A percentile compares a stretch with the other conserved stretches of the same genome.
phyloP scores from a whole-genome alignment of 1,139 yeast species.

The Lodderomyces parapsilosis region DNA sequence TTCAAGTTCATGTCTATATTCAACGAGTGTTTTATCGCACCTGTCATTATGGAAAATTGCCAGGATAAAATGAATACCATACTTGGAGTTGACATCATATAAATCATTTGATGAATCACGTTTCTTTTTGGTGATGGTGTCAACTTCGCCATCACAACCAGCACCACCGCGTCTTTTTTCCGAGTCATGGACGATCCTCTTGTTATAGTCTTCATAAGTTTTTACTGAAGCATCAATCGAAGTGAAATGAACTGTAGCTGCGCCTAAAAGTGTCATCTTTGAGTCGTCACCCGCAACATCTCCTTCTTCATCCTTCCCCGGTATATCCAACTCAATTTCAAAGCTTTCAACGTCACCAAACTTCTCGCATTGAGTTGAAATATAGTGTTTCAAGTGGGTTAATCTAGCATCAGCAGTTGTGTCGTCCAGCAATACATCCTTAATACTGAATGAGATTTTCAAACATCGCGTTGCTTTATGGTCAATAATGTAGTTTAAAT shows the following conservation, averaged over 20 bases:
- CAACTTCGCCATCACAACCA: conserved; percentile 18
- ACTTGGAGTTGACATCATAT: conserved; percentile 10
- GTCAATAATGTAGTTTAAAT: conserved; percentile 43
- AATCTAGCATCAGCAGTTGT: conserved; percentile 2
- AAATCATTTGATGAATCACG: conserved; percentile 5
- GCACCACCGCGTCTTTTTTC: conserved; percentile 18
- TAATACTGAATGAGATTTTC: conserved; percentile 18
- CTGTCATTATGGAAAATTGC: conserved; percentile 35
- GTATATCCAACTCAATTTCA: conserved; percentile 11
- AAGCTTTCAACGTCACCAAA: conserved; percentile 40
- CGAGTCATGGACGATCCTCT: conserved; percentile 25
- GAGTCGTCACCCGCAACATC: conserved; percentile 5
- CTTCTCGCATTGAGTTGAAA: conserved; percentile 24
- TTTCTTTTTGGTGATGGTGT: conserved; percentile 6
- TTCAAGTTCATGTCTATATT: neutral
- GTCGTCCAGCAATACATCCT: conserved; percentile 9
- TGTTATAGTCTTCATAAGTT: conserved; percentile 32
- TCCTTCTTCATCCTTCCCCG: conserved; percentile 6
- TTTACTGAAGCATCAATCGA: conserved; percentile 43
- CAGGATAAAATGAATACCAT: conserved; percentile 17
- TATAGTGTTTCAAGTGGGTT: conserved; percentile 8
- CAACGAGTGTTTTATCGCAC: conserved; percentile 30
- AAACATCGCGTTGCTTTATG: conserved; percentile 41
- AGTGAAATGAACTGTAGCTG: conserved; percentile 32
- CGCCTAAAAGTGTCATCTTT: conserved; percentile 13